phyloP scores from a whole-genome alignment of 805 yeast genomes.

The Starmera pachycereana region DNA sequence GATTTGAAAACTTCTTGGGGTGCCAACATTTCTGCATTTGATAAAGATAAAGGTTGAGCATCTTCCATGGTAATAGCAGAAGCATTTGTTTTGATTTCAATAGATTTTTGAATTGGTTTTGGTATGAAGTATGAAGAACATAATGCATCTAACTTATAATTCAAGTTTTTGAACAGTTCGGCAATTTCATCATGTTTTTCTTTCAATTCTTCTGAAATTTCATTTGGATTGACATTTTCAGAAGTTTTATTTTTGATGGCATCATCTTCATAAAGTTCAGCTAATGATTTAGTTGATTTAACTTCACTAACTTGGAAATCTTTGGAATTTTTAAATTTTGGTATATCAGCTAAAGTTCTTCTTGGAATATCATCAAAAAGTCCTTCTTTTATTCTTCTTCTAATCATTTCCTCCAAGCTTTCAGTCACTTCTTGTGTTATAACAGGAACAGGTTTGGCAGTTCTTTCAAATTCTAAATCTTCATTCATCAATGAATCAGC shows the following conservation, averaged over 20 bases:
- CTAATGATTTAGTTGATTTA: constrained; percentile 79
- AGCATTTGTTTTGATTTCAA: constrained; percentile 75
- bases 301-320: constrained; percentile 66
- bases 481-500: constrained; percentile 75
- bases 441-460: constrained; percentile 92
- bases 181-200: constrained; percentile 72
- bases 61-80: constrained; percentile 90
- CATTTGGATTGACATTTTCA: constrained; percentile 18
- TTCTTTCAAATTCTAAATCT: constrained; percentile 82
- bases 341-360: constrained; percentile 55
- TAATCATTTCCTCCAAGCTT: constrained; percentile 77
- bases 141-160: constrained; percentile 72
- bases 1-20: constrained; percentile 85
- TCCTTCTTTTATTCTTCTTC: constrained; percentile 63
- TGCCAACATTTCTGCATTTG: constrained; percentile 68
- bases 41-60: constrained; percentile 83
- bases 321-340: constrained; percentile 45
- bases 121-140: constrained; percentile 95
- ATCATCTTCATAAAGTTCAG: constrained; percentile 88
- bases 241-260: constrained; percentile 38
- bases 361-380: constrained; percentile 81
- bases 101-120: constrained; percentile 68
- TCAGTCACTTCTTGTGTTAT: constrained; percentile 86
- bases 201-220: constrained; percentile 51
- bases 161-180: constrained; percentile 48